phyloP scores from a whole-genome alignment of 768 basidiomycete species.

The Boletus subparvulus region DNA sequence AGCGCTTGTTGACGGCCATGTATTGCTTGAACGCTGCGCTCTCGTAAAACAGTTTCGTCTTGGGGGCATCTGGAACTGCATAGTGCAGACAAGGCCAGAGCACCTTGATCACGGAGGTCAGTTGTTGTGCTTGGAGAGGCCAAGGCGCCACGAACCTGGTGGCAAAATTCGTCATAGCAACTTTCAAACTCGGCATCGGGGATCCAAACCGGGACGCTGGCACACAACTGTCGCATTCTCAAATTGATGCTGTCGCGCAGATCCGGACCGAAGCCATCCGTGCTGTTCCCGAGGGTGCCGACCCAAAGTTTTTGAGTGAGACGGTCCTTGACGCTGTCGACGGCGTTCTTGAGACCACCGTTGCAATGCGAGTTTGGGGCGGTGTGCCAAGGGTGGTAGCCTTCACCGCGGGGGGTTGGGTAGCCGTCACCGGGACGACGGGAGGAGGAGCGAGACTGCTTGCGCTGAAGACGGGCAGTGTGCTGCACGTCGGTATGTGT shows the following conservation, averaged over 20 bases:
- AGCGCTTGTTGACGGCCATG: conserved; percentile 84
- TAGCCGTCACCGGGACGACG: conserved; percentile 36
- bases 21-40: conserved; percentile 82
- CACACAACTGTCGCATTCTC: conserved; percentile 39
- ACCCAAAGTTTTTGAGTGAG: conserved; percentile 59
- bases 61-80: conserved; percentile 83
- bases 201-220: conserved; percentile 22
- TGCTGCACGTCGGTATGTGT: conserved; percentile 44
- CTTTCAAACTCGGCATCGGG: conserved; percentile 25
- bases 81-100: conserved; percentile 89
- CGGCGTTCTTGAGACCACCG: conserved; percentile 80
- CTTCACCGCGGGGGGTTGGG: conserved; percentile 25
- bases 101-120: conserved; percentile 40
- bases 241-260: conserved; percentile 56
- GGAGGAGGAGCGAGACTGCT: conserved; percentile 52
- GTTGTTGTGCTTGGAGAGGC: conserved; percentile 8
- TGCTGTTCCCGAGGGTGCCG: conserved; percentile 72
- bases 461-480: conserved; percentile 47
- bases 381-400: conserved; percentile 42
- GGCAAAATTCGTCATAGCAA: conserved; percentile 86
- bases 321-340: conserved; percentile 60
- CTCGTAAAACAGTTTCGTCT: conserved; percentile 80
- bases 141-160: conserved; percentile 50
- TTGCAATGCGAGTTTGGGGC: conserved; percentile 74
- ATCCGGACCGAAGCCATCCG: conserved; percentile 60